Percentiles rank a stretch among this genome's conserved stretches.
These are phyloP conservation scores for Phycomyces blakesleeanus DNA, from an alignment of 192 early-diverging fungal species.

Conservation along the genomic window DNA sequence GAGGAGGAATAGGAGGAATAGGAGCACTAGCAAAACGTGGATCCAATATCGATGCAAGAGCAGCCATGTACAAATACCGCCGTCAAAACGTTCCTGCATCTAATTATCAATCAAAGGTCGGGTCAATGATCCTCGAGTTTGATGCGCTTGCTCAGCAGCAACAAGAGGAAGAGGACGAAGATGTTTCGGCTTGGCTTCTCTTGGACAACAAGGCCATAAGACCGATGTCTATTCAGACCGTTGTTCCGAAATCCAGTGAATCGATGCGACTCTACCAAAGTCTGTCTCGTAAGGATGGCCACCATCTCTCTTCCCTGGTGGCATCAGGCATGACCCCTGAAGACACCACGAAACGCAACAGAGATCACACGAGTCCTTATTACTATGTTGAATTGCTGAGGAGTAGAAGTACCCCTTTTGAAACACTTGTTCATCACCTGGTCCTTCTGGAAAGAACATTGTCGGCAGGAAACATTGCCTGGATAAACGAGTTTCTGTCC, in stretches of 20 bases:
- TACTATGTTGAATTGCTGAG: slow-evolving; percentile 30
- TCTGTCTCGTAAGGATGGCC: slow-evolving; percentile 21
- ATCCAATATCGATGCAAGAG: slow-evolving; percentile 7
- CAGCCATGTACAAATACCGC: slow-evolving; percentile 25
- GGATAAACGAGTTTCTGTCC: slow-evolving; percentile 49
- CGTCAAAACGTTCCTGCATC: slow-evolving; percentile 12
- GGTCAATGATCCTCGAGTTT: slow-evolving; percentile 30
- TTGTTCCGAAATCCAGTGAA: slow-evolving; percentile 3
- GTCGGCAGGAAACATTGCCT: slow-evolving; percentile 41
- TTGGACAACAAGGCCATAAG: slow-evolving; percentile 23
- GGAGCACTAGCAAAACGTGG: background rate
- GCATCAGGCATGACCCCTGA: background rate
- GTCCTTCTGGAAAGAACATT: slow-evolving; percentile 38
- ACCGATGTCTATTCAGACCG: background rate
- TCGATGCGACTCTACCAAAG: slow-evolving; percentile 7
- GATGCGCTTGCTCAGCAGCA: slow-evolving; percentile 28
- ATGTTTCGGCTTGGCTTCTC: slow-evolving; percentile 22
- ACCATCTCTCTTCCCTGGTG: slow-evolving; percentile 3
- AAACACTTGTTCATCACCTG: slow-evolving; percentile 41
- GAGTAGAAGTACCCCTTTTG: slow-evolving; percentile 35
- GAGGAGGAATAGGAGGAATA: too few relatives aligned
- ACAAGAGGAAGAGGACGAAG: background rate
- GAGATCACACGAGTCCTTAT: slow-evolving; percentile 32
- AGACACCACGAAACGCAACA: slow-evolving; percentile 3
- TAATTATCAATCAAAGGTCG: slow-evolving; percentile 16